Evolutionary conservation across 2,329 filamentous ascomycete genomes (phyloP), one percentile per base, ranked within the genome.

Genomic region (Fusarium proliferatum): DNA sequence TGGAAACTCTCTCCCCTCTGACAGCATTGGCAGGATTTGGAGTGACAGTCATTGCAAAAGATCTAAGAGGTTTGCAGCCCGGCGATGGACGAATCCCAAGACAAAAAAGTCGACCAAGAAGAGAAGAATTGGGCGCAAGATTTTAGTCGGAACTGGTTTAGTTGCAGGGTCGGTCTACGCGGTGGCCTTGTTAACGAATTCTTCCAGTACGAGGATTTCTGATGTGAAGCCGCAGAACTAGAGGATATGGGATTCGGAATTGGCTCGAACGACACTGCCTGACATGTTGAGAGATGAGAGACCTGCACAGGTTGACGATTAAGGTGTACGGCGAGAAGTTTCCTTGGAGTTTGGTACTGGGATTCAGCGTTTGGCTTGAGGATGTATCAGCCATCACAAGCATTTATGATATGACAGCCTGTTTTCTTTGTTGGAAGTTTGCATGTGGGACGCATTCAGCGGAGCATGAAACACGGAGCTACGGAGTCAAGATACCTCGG

Each of bases 1-100:
- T 9, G 89, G 88, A 9, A 87, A 88, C 59, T 92, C 90, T 77
- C 89, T 89, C 23, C 90, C 88, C 39, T 90, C 90, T 3, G 92
- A 90, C 2, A 90, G 90, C 82, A 39, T 84, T 55, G 33, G 57
- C 63, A 39, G 84, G 9, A 55, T 55, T 55, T 55, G 51, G 51
- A 28, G 13, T 85, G 43, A 83, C 82, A 66, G 84, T 5, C 28
- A 38, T 10, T 23, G n/a, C n/a, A 21, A 33, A 42, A 39, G 15
- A 23, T 6, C 17, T 19, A 21, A 52, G 16, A 12, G 30, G 19
- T 30, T n/a, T n/a, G 21, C 26, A 39, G 15, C 15, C 30, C 34
- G 34, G 28, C 33, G 26, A 19, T 17, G 23, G 19, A 21, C 33
- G 4, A 33, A 33, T 17, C 6, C 34, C 5, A 48, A 81, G 34